Percentiles rank a stretch among this genome's conserved stretches.
Evolutionary conservation across 2,329 filamentous ascomycete genomes (phyloP).

Genomic region (Pyricularia sp.): DNA sequence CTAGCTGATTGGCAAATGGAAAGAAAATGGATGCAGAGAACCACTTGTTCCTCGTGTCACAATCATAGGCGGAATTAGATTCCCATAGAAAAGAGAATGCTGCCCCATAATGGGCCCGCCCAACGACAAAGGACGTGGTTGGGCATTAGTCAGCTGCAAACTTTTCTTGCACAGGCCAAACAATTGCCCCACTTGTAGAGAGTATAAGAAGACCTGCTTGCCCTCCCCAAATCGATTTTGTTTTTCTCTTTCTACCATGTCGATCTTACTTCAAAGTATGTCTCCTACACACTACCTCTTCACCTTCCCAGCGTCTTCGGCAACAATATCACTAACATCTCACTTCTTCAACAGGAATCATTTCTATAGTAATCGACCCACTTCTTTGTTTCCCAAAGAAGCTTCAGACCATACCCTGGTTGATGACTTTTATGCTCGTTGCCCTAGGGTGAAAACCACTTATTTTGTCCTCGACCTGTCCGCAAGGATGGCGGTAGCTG

Average conservation of each 20-base stretch:
- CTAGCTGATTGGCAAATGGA: background rate
- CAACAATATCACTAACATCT: background rate
- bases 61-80: background rate
- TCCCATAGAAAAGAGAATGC: background rate
- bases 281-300: background rate
- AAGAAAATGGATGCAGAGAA: background rate
- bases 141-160: background rate
- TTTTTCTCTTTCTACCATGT: background rate
- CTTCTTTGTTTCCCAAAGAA: constrained; percentile 87
- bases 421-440: constrained; percentile 83
- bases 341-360: constrained; percentile 50
- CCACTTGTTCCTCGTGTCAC: background rate
- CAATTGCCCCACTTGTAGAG: background rate
- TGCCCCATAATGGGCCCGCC: background rate
- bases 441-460: constrained; percentile 73
- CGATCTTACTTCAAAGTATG: background rate
- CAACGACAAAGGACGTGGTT: too few relatives aligned
- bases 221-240: background rate
- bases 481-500: constrained; percentile 48
- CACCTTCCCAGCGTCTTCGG: background rate
- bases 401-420: constrained; percentile 92
- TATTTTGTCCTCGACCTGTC: constrained; percentile 50
- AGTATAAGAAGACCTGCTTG: background rate
- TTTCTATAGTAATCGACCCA: constrained; percentile 94
- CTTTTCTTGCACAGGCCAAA: background rate